Evolutionary conservation across 352 stramenopile species (phyloP), one percentile per base, ranked within the genome.

Genomic region (Bremia lactucae): DNA sequence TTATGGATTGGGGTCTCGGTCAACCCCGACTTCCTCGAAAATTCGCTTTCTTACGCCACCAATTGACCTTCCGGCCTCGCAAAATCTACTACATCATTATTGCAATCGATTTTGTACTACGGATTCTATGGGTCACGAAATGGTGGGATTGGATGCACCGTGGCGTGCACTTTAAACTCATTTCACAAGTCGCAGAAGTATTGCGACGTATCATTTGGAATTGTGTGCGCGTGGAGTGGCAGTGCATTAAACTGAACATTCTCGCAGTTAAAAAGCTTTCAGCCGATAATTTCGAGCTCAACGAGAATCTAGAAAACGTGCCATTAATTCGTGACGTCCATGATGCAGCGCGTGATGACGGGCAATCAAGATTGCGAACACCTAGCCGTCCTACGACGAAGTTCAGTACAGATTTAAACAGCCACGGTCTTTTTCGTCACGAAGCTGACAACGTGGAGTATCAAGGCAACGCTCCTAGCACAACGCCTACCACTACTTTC

Each of bases 1-100:
- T 95, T 49, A 97, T 98, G 86, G 92, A 98, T 65, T 98, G 94
- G 93, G 90, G 90, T 6, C 67, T 96, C 6, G 81, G 74, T n/a
- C 71, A 90, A 44, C 78, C 78, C 0, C 61, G 70, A 9, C 43
- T 86, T 18, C 68, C 68, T 10, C 48, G 39, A 19, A 42, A 46
- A 13, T 46, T 75, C 6, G 41, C 38, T 3, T 79, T 83, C 39
- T 50, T 90, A 36, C 72, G 78, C 15, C 75, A 87, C 41, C 68
- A 80, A 33, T 52, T 90, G 24, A 64, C 79, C 0, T 90, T 83
- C 45, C 42, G 56, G 6, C 75, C 68, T 11, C 61, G 50, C 9
- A 51, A 55, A 22, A 46, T 91, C 26, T 98, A 98, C 65, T 98
- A 96, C 51, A 31, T 65, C 8, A 72, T 95, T 7, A 97, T 98